A percentile compares a stretch with the other conserved stretches of the same genome.
Evolutionary conservation across 371 early-diverging fungal species (phyloP).

Genomic region (Zancudomyces culisetae): DNA sequence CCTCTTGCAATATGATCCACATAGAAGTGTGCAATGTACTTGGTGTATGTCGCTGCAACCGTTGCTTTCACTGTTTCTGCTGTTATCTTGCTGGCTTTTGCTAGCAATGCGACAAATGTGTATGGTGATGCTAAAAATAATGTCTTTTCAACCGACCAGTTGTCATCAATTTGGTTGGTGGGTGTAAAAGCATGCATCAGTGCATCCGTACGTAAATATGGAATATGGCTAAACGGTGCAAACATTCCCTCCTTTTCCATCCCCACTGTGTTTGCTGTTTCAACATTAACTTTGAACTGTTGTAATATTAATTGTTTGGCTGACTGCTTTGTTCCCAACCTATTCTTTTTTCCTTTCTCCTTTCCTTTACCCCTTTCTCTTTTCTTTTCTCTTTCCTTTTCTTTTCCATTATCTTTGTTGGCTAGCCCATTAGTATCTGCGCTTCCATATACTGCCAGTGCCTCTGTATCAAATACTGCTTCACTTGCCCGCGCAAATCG

Average conservation of each 20-base stretch:
- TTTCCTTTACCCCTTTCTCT: background rate
- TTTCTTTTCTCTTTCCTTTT: background rate
- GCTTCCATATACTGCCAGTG: background rate
- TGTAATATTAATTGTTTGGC: too few species aligned
- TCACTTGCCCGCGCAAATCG: slow-evolving; percentile 18
- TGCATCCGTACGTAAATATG: slow-evolving; percentile 12
- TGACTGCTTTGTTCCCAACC: too few species aligned
- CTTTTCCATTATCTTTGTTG: background rate
- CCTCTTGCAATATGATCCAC: slow-evolving; percentile 17
- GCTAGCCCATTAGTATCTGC: background rate
- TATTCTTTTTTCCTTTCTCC: background rate
- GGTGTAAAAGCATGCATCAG: slow-evolving; percentile 16
- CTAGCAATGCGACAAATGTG: slow-evolving; percentile 1
- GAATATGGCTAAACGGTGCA: slow-evolving; percentile 25
- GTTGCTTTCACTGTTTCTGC: background rate
- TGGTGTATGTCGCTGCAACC: slow-evolving; percentile 6
- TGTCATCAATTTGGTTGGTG: slow-evolving; percentile 5
- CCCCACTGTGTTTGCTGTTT: background rate
- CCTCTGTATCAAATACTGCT: slow-evolving; percentile 21
- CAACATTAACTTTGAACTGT: background rate
- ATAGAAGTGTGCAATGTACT: slow-evolving; percentile 13
- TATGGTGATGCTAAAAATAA: slow-evolving; percentile 21
- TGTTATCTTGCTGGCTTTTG: background rate
- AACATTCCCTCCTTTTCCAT: slow-evolving; percentile 9
- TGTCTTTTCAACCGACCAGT: slow-evolving; percentile 19